Conservation (phyloP, 345 rosid species). For the Rhizophora mangle region DNA sequence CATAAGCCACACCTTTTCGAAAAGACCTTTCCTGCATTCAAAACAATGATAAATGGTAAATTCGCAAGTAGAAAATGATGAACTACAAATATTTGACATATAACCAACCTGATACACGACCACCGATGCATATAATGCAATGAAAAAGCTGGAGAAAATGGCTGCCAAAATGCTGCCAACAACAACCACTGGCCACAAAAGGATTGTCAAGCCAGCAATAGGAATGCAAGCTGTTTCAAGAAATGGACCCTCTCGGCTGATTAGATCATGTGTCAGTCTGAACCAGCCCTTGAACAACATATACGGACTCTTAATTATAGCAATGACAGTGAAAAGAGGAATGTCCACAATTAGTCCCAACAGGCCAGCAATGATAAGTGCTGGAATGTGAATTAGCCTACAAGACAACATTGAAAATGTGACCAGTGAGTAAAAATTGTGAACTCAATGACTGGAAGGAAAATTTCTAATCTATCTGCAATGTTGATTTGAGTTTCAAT, state of each 20-base stretch:
- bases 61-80: not conserved
- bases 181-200: conserved; percentile 77
- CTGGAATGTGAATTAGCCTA: conserved; percentile 74
- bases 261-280: conserved; percentile 57
- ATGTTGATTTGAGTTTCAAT: not conserved
- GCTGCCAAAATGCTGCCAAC: conserved; percentile 56
- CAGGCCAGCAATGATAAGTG: conserved; percentile 62
- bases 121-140: conserved; percentile 69
- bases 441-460: not conserved
- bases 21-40: conserved; percentile 73
- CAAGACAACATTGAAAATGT: conserved; percentile 19
- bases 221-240: conserved; percentile 82
- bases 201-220: conserved; percentile 71
- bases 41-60: conserved; percentile 1
- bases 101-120: conserved; percentile 61
- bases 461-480: conserved; percentile 1
- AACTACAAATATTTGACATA: not conserved
- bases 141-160: conserved; percentile 59
- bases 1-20: conserved; percentile 69
- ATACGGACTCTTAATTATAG: conserved; percentile 64
- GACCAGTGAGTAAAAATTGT: not conserved
- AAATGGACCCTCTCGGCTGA: conserved; percentile 76
- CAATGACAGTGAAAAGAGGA: conserved; percentile 65
- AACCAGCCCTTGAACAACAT: conserved; percentile 80
- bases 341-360: conserved; percentile 62